Evolutionary conservation across 1,284 basidiomycete species (phyloP), one percentile per base, ranked within the genome.

Genomic region (Vanrija sp.): DNA sequence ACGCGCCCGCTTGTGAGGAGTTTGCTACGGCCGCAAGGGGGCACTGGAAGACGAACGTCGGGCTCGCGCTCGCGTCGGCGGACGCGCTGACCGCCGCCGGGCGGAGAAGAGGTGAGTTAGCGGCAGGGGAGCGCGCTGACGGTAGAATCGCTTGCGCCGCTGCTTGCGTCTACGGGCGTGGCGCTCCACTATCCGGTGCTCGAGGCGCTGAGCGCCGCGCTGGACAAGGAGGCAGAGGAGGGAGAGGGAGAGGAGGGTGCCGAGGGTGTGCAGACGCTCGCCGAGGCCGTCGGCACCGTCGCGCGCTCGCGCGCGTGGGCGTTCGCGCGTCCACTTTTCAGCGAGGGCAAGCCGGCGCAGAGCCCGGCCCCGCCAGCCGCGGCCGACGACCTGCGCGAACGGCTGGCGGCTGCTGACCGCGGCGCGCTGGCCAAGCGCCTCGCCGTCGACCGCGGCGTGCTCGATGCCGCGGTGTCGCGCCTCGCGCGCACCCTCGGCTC

Each of bases 31-130:
- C 61, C 6, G 62, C 56, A 6, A 45, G 46, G 39, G 44, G 9
- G 14, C 49, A 69, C 61, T 73, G 71, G 71, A 65, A 63, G 42
- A 52, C 53, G 21, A 60, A 65, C 18, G 62, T 55, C n/a, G 72
- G 72, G 2, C 26, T 65, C 7, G 65, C 68, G 7, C 54, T 55
- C 14, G 43, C 43, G 18, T 55, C 63, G 6, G 56, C 65, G 1
- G 66, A 71, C 39, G 70, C 65, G 5, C 61, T 67, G 19, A 9
- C 51, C 3, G 50, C 50, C n/a, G 63, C 61, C 1, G 58, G 55
- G 2, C 49, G 43, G 16, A 40, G n/a, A 4, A 25, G 54, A 38
- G 63, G 68, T 65, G 46, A 40, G 61, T 60, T 19, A 3, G 12
- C 28, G n/a, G 18, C 3, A 7, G 7, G 21, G 21, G 4, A 49